Evolutionary conservation across 2,329 filamentous ascomycete genomes (phyloP).

Genomic region (Sphaerulina vaccinii): DNA sequence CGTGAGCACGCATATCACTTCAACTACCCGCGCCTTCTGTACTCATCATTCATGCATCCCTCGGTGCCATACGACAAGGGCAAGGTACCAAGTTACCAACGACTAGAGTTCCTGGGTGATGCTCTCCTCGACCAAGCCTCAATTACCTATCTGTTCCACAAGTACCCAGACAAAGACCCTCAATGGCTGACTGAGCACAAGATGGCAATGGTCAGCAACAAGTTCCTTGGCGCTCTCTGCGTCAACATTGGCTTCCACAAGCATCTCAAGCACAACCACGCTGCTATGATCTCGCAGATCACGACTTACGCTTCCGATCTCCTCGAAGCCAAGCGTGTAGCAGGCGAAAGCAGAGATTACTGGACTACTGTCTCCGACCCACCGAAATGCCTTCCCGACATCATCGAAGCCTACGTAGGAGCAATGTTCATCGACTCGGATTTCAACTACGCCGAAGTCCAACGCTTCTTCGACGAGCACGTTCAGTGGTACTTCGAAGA

Average conservation of each 20-base stretch:
- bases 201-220: slow-evolving; percentile 98
- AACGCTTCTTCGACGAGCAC: slow-evolving; percentile 72
- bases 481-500: slow-evolving; percentile 78
- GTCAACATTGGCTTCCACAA: slow-evolving; percentile 75
- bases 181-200: slow-evolving; percentile 99
- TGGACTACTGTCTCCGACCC: slow-evolving; percentile 65
- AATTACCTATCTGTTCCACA: slow-evolving; percentile 77
- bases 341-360: slow-evolving; percentile 60
- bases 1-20: slow-evolving; percentile 65
- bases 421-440: slow-evolving; percentile 87
- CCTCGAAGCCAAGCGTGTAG: slow-evolving; percentile 50
- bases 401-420: slow-evolving; percentile 84
- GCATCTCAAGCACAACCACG: slow-evolving; percentile 59
- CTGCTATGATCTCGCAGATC: slow-evolving; percentile 54
- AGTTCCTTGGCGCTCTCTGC: slow-evolving; percentile 80
- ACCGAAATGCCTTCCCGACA: slow-evolving; percentile 78
- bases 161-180: slow-evolving; percentile 75
- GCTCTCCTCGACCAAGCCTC: slow-evolving; percentile 82
- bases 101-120: slow-evolving; percentile 89
- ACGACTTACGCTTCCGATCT: slow-evolving; percentile 59
- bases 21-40: slow-evolving; percentile 69
- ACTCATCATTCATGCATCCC: slow-evolving; percentile 84
- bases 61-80: slow-evolving; percentile 75
- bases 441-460: slow-evolving; percentile 73
- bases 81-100: slow-evolving; percentile 81